Base-by-base conservation (phyloP, 352 stramenopile genomes). In the Thraustochytrium striatum region DNA sequence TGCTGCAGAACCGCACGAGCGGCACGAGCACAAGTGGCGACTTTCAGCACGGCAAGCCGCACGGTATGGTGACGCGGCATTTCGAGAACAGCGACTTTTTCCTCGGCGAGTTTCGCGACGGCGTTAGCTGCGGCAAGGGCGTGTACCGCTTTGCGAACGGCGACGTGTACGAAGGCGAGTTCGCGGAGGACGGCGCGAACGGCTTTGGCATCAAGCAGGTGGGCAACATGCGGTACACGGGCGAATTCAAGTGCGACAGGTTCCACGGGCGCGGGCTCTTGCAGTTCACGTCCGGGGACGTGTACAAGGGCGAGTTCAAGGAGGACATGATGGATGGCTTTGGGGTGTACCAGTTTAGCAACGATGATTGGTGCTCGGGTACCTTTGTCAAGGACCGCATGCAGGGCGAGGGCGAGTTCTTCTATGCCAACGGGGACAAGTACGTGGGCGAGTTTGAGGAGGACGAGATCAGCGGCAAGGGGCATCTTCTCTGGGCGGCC, bases 311-410 rank as follows among this genome's bases (percentile, higher is more conserved):
- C 36, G 33, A 38, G 35, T 81, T 61, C 61, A 5, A 52, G 36
- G 58, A 72, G 33, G 41, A 72, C 36, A 44, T 69, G 69, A 61
- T 79, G 38, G 38, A 62, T 28, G 69, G 69, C 52, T 43, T 43
- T 8, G 69, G 69, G 8, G 9, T 69, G 38, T 79, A 79, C 43
- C 69, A 79, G 50, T 79, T 79, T 36, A 52, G 35, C 16, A 79
- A 69, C 32, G 69, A 50, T 19, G 69, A 79, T 52, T 79, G 72
- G 19, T 65, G 36, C 47, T 21, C 33, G 13, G 69, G 69, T n/a
- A 36, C 50, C 25, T 79, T 79, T 30, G 38, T 16, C 35, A 19
- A 25, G 28, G 69, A 58, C 38, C 50, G n/a, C 36, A 52, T 69
- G 69, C 35, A 79, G n/a, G 69, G 69, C 25, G 25, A 62, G 1